Base-by-base conservation (phyloP, 2,329 filamentous ascomycete genomes). In the Colletotrichum abscissum region DNA sequence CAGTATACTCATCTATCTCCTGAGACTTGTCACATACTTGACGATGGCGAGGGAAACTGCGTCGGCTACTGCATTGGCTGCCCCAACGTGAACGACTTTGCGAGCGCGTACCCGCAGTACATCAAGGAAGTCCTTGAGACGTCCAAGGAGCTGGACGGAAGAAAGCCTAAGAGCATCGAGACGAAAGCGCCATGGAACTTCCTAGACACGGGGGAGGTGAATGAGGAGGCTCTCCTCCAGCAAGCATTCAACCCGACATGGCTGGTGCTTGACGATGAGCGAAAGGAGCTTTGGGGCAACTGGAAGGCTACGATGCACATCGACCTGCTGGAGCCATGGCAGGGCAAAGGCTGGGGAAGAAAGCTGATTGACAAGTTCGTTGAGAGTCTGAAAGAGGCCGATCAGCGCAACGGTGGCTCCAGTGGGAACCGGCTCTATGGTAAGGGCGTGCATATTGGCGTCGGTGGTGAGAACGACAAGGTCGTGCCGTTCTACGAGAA, bases 1-100 rank as follows among this genome's bases (percentile, higher is more conserved):
- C 86, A 83, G 49, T 88, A 85, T 81, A 87, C 85, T 19, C 80
- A 83, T 75, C 84, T 88, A 72, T 85, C 81, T 9, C 86, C 86
- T 0, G 54, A 74, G 12, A 84, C 83, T 16, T 86, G 85, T 81
- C 84, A 86, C 78, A 83, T 88, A 12, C 82, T 88, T 16, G 87
- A 88, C 78, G 84, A 88, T 77, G 86, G 86, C 55, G 56, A 75
- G 4, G 86, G 85, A 3, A 74, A 60, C 8, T 83, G 81, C 1
- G 86, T 87, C 42, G 87, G 86, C n/a, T 88, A 88, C 80, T 85
- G 86, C 73, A 84, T 88, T 78, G 85, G 85, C 66, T 82, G 80
- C 60, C 80, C 86, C 11, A 83, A 87, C 78, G 82, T 87, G 22
- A 72, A 80, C 59, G 79, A 81, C 75, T 83, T 88, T 62, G 78